Evolutionary conservation across 371 early-diverging fungal genomes (phyloP).

Genomic region (Rhizopus stolonifer): DNA sequence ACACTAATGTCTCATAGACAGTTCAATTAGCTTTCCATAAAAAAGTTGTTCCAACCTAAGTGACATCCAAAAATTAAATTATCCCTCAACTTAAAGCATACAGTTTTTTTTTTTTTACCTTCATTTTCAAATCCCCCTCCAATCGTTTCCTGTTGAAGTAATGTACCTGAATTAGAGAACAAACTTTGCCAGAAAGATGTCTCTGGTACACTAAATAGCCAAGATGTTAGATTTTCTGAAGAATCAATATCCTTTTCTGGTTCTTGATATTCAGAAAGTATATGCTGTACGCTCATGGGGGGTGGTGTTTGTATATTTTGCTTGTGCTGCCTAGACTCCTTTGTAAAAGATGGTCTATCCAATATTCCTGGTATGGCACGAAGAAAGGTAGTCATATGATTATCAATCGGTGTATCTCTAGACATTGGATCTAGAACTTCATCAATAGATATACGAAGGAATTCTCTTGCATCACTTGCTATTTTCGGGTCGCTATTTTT

Average conservation of each 20-base stretch:
- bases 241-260: not conserved
- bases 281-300: slow-evolving; percentile 30
- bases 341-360: slow-evolving; percentile 1
- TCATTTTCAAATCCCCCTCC: not conserved
- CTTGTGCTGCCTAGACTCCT: not conserved
- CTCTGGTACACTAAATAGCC: not conserved
- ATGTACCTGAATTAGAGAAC: not conserved
- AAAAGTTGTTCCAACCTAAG: not conserved
- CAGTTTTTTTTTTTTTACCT: not conserved
- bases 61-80: not conserved
- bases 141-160: not conserved
- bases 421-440: slow-evolving; percentile 34
- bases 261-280: slow-evolving; percentile 10
- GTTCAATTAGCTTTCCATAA: too few species aligned
- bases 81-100: too few species aligned
- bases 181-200: not conserved
- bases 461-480: slow-evolving; percentile 28
- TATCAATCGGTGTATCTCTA: slow-evolving; percentile 33
- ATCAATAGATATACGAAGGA: slow-evolving; percentile 31
- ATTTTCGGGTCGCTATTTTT: slow-evolving; percentile 29
- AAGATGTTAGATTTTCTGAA: not conserved
- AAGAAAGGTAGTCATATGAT: slow-evolving; percentile 34
- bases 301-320: not conserved
- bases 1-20: too few species aligned
- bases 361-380: slow-evolving; percentile 28